Base-by-base conservation (phyloP, 164 flowering plant genomes). In the Brasenia schreberi region DNA sequence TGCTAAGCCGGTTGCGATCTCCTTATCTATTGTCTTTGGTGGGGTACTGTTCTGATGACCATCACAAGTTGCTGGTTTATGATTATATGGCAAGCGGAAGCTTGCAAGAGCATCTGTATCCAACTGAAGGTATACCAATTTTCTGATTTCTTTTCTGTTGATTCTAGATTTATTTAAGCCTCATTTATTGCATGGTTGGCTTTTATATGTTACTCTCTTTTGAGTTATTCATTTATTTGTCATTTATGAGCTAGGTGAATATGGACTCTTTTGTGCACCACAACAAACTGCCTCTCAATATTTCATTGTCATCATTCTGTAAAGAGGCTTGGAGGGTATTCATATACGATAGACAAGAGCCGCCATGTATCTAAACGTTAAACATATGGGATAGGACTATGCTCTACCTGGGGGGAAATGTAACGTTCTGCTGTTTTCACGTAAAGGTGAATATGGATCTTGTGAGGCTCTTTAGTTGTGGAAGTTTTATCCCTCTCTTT, bases 51-150 rank as follows among this genome's bases (percentile, higher is more conserved):
- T 85, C 96, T 0, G 92, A 89, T 67, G 72, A 70, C 70, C 77
- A 73, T 72, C 88, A 80, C 63, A 95, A 83, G 67, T 67, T 95
- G 77, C 80, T 95, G 71, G 99, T 95, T 33, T 95, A 89, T 68
- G 97, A 95, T 71, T 89, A 83, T 68, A 89, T 92, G 97, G 82
- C 85, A 5, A 89, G 89, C 77, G 97, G 97, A 66, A 95, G 96
- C 61, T 79, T 95, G 76, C 96, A 92, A 68, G 96, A 88, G 73
- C 99, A 88, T 76, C 73, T 95, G 66, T 87, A 89, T 79, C 94
- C 92, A 5, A 67, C 70, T 19, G 72, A 72, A 43, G 85, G 99
- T 91, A 73, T 71, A 81, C 70, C 17, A 11, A 27, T 42, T 1
- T 19, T 60, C n/a, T 60, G 19, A n/a, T 19, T 2, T 6, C n/a